Evolutionary conservation across 2,329 filamentous ascomycete species (phyloP).

Genomic region (Shiraia sp.): DNA sequence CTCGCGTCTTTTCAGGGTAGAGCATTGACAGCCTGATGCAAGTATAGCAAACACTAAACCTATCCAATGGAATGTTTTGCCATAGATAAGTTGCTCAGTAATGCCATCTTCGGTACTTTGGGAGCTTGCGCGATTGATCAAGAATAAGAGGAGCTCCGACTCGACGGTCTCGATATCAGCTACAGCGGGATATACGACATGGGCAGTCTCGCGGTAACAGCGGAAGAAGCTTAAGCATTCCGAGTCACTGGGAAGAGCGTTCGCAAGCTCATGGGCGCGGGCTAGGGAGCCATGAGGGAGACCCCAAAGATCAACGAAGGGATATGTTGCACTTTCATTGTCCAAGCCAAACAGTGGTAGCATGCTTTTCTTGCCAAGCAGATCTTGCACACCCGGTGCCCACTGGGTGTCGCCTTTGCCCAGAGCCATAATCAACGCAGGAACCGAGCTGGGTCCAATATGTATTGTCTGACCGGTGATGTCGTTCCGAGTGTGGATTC

Average conservation of each 20-base stretch:
- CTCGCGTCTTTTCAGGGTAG: constrained; percentile 60
- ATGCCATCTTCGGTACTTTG: constrained; percentile 50
- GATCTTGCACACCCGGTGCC: constrained; percentile 57
- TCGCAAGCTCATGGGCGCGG: constrained; percentile 61
- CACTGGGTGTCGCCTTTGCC: constrained; percentile 51
- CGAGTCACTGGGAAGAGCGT: constrained; percentile 61
- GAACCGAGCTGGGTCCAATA: constrained; percentile 63
- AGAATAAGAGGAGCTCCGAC: constrained; percentile 56
- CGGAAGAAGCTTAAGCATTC: constrained; percentile 62
- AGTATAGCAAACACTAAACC: constrained; percentile 64
- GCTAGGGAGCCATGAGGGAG: constrained; percentile 61
- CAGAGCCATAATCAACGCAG: constrained; percentile 61
- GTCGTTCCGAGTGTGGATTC: constrained; percentile 64
- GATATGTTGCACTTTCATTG: constrained; percentile 67
- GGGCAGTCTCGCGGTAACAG: constrained; percentile 61
- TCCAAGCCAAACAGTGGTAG: constrained; percentile 65
- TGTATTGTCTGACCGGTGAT: constrained; percentile 64
- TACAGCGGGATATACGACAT: constrained; percentile 64
- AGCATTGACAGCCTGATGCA: constrained; percentile 66
- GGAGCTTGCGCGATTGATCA: constrained; percentile 55
- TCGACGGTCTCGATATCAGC: constrained; percentile 61
- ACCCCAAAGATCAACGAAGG: constrained; percentile 67
- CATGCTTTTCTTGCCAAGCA: constrained; percentile 63
- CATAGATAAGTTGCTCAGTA: constrained; percentile 60
- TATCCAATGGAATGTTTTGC: constrained; percentile 62